Percentiles rank a stretch among this genome's conserved stretches.
Evolutionary conservation across 1,139 yeast genomes (phyloP).

Genomic region (Taiozyma sp.): DNA sequence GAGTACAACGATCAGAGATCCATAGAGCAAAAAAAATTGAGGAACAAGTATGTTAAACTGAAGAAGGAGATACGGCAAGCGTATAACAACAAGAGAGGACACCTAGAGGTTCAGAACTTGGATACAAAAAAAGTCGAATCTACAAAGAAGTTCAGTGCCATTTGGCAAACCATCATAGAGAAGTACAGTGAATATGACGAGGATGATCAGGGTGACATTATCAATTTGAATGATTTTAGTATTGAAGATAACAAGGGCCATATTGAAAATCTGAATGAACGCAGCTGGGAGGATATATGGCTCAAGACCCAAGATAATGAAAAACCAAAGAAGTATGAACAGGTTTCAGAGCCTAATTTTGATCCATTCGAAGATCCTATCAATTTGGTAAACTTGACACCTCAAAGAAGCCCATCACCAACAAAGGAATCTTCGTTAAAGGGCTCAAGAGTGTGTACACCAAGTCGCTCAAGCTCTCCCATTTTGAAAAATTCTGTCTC

Average conservation of each 20-base stretch:
- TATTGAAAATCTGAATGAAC: slow-evolving; percentile 9
- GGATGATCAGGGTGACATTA: slow-evolving; percentile 52
- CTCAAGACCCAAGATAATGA: slow-evolving; percentile 4
- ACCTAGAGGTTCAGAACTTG: slow-evolving; percentile 1
- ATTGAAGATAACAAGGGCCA: slow-evolving; percentile 59
- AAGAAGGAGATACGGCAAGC: slow-evolving; percentile 1
- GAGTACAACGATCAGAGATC: slow-evolving; percentile 4
- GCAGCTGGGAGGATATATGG: slow-evolving; percentile 15
- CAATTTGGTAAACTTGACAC: slow-evolving; percentile 23
- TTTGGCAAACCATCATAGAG: slow-evolving; percentile 48
- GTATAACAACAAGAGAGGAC: background rate
- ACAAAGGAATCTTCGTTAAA: background rate
- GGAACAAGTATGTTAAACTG: slow-evolving; percentile 6
- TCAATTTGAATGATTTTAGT: slow-evolving; percentile 52
- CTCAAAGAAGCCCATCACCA: background rate
- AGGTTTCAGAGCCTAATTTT: background rate
- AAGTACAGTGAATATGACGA: slow-evolving; percentile 46
- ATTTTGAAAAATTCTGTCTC: background rate
- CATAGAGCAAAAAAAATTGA: slow-evolving; percentile 6
- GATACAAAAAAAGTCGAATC: slow-evolving; percentile 14
- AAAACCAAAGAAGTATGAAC: background rate
- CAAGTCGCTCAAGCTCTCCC: background rate
- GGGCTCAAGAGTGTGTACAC: background rate
- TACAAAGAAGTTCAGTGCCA: slow-evolving; percentile 14
- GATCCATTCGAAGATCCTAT: slow-evolving; percentile 19